Evolutionary conservation across 2,329 filamentous ascomycete species (phyloP), one percentile per base, ranked within the genome.

Genomic region (Cladosporium sphaerospermum): DNA sequence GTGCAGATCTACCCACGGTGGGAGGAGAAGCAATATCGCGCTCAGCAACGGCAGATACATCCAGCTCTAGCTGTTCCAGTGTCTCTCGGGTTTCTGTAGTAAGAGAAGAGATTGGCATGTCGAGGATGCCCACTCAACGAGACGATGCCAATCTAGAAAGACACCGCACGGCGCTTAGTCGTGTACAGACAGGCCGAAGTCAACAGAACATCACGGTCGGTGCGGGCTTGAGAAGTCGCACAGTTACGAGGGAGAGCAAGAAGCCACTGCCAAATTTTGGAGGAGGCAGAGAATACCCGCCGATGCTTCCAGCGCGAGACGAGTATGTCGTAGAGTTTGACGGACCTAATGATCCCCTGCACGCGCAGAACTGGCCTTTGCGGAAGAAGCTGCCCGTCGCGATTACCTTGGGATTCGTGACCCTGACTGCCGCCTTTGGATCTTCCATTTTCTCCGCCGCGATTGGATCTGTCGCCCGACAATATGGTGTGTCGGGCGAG

Each of bases 281-380:
- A 33, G 81, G 75, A 50, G 86, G 84, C 14, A 89, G 89, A 70
- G 76, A 82, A 1, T 88, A 81, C 62, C 87, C 87, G 4, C 85
- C 86, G 4, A 74, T 73, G 1, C 67, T 91, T 36, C 85, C 86
- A 2, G 80, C 83, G n/a, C 76, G 78, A 60, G 86, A 90, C 61
- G 81, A 86, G 57, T 91, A 89, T 64, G 85, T 90, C 0, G 87
- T 91, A 41, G 87, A 79, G 39, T 96, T 95, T 64, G 85, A 91
- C 61, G 90, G 89, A 0, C 85, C 83, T 1, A 78, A 90, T 58
- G 90, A 96, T 63, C 89, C 89, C 2, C 65, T 91, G 56, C 89
- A 95, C 69, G 86, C 89, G 1, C 87, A 92, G 72, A 96, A 95
- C 67, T 96, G 90, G 90, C 78, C 86, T 0, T 64, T 87, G 51